These are phyloP conservation scores for Myriosclerotinia curreyana DNA, from an alignment of 2,329 filamentous ascomycete genomes.

Conservation along the genomic window DNA sequence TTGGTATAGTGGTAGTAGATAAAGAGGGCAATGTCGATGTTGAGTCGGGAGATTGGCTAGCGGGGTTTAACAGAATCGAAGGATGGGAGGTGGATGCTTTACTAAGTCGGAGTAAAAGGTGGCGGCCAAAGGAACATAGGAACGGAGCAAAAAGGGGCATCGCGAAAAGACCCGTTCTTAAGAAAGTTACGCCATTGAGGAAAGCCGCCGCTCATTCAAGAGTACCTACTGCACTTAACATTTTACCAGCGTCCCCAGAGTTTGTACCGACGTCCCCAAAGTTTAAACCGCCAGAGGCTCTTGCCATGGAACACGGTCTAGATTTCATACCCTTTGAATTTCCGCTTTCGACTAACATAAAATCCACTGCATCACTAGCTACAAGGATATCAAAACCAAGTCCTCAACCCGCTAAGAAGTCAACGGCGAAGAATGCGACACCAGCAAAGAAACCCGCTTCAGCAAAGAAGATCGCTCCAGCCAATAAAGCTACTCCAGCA, in stretches of 20 bases:
- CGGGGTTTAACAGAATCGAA: constrained; percentile 14
- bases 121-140: not conserved
- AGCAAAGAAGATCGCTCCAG: not conserved
- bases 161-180: constrained; percentile 1
- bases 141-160: not conserved
- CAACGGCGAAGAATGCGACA: not conserved
- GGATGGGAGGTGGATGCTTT: constrained; percentile 20
- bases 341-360: not conserved
- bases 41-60: constrained; percentile 18
- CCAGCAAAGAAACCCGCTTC: not conserved
- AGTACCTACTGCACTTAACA: not conserved
- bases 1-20: constrained; percentile 19
- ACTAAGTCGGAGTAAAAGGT: constrained; percentile 3
- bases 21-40: constrained; percentile 19
- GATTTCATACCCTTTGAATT: constrained; percentile 6
- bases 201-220: not conserved
- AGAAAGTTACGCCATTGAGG: constrained; percentile 1
- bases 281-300: not conserved
- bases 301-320: not conserved
- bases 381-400: constrained; percentile 12
- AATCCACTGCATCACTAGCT: not conserved
- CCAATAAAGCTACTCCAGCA: too few species aligned
- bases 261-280: not conserved
- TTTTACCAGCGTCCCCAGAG: not conserved
- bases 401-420: not conserved